Conservation (phyloP, 306 rosid genomes). For the Vigna reflexopilosa region DNA sequence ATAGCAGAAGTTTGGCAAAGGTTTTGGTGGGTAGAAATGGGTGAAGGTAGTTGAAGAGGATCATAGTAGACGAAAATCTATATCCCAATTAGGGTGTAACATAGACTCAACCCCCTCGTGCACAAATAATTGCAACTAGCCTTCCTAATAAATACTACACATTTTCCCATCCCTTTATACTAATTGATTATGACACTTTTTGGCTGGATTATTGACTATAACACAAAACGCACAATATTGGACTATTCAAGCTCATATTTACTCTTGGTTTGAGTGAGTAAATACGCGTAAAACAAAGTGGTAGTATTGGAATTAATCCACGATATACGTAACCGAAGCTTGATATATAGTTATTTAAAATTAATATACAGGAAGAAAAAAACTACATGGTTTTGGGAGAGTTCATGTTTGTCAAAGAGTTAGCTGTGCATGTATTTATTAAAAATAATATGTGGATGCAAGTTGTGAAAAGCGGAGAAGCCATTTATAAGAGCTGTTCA, state of each 20-base stretch:
- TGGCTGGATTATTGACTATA: conserved; percentile 5
- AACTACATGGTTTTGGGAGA: neutral
- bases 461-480: conserved; percentile 43
- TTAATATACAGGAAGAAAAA: conserved; percentile 20
- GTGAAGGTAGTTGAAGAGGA: conserved; percentile 78
- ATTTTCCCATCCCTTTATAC: conserved; percentile 15
- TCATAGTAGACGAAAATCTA: conserved; percentile 34
- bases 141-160: conserved; percentile 27
- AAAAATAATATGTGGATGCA: conserved; percentile 39
- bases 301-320: conserved; percentile 12
- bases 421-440: conserved; percentile 60
- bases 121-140: conserved; percentile 42
- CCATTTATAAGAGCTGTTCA: conserved; percentile 43
- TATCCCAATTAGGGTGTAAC: conserved; percentile 38
- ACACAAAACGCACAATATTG: neutral
- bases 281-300: conserved; percentile 22
- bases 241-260: neutral
- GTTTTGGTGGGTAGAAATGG: conserved; percentile 77
- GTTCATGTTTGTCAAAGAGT: conserved; percentile 71
- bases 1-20: conserved; percentile 29
- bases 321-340: conserved; percentile 4
- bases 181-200: neutral
- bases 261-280: conserved; percentile 18
- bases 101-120: conserved; percentile 51
- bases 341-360: conserved; percentile 17